Evolutionary conservation across 495 filamentous ascomycete genomes (phyloP), one percentile per base, ranked within the genome.

Genomic region (Friedmanniomyces simplex): DNA sequence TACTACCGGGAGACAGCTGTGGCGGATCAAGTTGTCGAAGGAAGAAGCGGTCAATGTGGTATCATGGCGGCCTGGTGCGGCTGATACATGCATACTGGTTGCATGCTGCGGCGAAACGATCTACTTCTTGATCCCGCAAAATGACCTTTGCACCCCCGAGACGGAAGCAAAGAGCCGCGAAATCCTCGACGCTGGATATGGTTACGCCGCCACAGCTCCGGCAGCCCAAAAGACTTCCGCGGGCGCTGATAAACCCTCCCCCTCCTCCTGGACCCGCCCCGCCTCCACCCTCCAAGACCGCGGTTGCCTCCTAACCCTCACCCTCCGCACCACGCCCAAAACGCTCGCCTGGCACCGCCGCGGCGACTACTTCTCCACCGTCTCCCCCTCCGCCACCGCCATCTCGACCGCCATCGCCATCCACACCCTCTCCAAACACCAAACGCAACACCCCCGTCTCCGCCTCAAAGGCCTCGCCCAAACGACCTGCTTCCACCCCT

Each of bases 341-440:
- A 84, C 87, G n/a, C 84, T 98, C 64, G 82, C 82, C 63, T 97
- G 89, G 89, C 93, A 98, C 73, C 83, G 93, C 57, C 82, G 87
- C 60, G 93, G 93, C 63, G 90, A 96, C 69, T 95, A 96, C 76
- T 86, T 98, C 68, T 80, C 89, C 59, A 96, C 90, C 7, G 88
- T 96, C 43, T 94, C 89, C 49, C 90, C 93, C 51, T 76, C 91
- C 72, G 74, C 83, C 70, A 73, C 82, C 75, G 77, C 87, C 60
- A 77, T 93, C 72, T 74, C 83, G 71, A 74, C 83, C 75, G 88
- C 94, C n/a, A 87, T 98, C 47, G 82, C 89, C 28, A 96, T 98
- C 67, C 93, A 98, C 76, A 95, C 91, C 0, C 74, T 98, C 61
- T 90, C 88, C 45, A 95, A 91, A 69, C 93, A 98, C 74, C 77